Evolutionary conservation across 208 protist species (phyloP).

Genomic region (Leishmania tropica): DNA sequence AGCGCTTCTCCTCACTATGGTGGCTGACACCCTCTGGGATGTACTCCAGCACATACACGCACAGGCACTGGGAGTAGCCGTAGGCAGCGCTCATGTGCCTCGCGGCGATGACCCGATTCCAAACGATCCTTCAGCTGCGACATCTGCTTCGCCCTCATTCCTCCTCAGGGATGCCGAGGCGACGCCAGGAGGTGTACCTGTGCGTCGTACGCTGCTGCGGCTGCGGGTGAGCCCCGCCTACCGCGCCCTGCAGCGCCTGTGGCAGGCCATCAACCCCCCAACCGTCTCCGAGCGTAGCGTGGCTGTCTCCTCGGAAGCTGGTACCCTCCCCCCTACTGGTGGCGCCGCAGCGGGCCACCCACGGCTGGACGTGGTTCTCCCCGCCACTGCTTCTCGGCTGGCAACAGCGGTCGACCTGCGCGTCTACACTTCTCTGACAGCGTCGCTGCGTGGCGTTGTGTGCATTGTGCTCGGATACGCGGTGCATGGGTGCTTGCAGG

Average conservation of each 20-base stretch:
- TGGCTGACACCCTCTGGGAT: conserved; percentile 19
- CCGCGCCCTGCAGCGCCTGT: conserved; percentile 23
- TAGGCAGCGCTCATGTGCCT: neutral
- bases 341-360: neutral
- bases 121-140: neutral
- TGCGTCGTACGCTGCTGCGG: conserved; percentile 18
- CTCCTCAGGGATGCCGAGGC: neutral
- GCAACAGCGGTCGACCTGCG: conserved; percentile 12
- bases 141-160: neutral
- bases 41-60: conserved; percentile 11
- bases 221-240: conserved; percentile 14
- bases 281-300: conserved; percentile 1
- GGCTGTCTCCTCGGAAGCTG: neutral
- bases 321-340: neutral
- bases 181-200: neutral
- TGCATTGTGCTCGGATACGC: conserved; percentile 22
- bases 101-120: neutral
- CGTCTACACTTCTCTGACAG: conserved; percentile 9
- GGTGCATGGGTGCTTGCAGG: conserved; percentile 12
- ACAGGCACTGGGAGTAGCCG: neutral
- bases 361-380: conserved; percentile 22
- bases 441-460: conserved; percentile 21
- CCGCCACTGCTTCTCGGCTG: neutral
- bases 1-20: conserved; percentile 5
- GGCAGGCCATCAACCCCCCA: conserved; percentile 7